These are phyloP conservation scores for Fusarium caatingaense DNA, from an alignment of 2,329 filamentous ascomycete genomes.

Conservation along the genomic window DNA sequence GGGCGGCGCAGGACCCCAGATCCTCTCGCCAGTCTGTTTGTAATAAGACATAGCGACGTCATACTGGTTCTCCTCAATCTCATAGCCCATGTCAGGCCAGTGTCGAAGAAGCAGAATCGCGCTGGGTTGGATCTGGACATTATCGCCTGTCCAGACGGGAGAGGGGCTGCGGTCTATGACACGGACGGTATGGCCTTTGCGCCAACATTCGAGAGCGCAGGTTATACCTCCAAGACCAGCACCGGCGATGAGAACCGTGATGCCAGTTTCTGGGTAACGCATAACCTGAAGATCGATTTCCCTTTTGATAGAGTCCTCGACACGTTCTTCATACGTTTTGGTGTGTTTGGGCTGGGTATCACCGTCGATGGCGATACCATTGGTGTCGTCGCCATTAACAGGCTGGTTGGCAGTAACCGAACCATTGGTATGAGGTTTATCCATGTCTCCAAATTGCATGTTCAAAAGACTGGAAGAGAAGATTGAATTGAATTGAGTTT, in stretches of 20 bases:
- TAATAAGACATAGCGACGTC: slow-evolving; percentile 37
- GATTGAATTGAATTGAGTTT: neutral
- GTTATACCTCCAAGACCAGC: slow-evolving; percentile 22
- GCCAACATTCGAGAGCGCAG: slow-evolving; percentile 31
- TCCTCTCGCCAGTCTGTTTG: slow-evolving; percentile 22
- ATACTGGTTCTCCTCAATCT: slow-evolving; percentile 32
- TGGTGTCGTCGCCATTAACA: neutral
- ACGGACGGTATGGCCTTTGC: slow-evolving; percentile 32
- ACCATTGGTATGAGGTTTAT: neutral
- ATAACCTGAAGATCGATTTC: slow-evolving; percentile 25
- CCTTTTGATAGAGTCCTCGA: slow-evolving; percentile 6
- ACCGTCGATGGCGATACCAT: neutral
- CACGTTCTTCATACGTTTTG: neutral
- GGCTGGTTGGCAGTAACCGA: neutral
- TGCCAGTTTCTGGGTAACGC: slow-evolving; percentile 28
- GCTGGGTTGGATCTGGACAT: slow-evolving; percentile 31
- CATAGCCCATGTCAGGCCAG: slow-evolving; percentile 34
- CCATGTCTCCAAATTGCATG: neutral
- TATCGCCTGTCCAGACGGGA: slow-evolving; percentile 30
- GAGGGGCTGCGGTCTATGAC: slow-evolving; percentile 22
- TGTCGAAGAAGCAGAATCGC: slow-evolving; percentile 28
- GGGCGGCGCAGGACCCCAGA: slow-evolving; percentile 32
- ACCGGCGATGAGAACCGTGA: slow-evolving; percentile 25
- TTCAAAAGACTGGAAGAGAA: neutral
- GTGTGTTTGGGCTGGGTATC: neutral